Base-by-base conservation (phyloP, 2,329 filamentous ascomycete species). In the Rhynchosporium secalis region DNA sequence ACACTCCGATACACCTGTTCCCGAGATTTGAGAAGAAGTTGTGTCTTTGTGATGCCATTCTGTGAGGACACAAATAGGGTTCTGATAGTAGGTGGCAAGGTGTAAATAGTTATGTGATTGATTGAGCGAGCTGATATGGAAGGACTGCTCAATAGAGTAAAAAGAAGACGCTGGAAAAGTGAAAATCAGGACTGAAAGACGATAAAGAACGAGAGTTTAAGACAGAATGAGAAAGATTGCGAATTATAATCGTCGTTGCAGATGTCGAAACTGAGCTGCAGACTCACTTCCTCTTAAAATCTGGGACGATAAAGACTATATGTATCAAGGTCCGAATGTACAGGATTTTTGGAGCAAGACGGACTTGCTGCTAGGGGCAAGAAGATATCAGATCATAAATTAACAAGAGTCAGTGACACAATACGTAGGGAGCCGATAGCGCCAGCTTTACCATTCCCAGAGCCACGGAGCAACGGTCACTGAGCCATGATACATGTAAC, bases 11-110 rank as follows among this genome's bases (percentile, higher is more conserved):
- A 36, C 79, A 81, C 31, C 75, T 72, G 69, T 76, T 77, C 52
- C 81, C 71, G 62, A 76, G 76, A 66, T 77, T 77, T 71, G 82
- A 74, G 70, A 79, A 76, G 68, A 75, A 69, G 70, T 75, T 76
- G 63, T 55, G 62, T 28, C 63, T 36, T 60, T 64, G 49, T 43
- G 36, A 54, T 38, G 36, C 57, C 43, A 60, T 62, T n/a, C n/a
- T 36, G 8, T 31, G 33, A 55, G 4, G 41, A 57, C 46, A 8
- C n/a, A 3, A 40, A 13, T 49, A n/a, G 10, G 48, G 15, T 31
- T 12, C 10, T 46, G 4, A 13, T n/a, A 52, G 29, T 31, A 12
- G 28, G 28, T 33, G 49, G 4, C 38, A 45, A 31, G 9, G 20
- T 20, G 20, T 20, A 9, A 20, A 56, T 46, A 41, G 36, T 29